These are phyloP conservation scores for Suillus paluster DNA, from an alignment of 768 basidiomycete genomes.

Conservation along the genomic window DNA sequence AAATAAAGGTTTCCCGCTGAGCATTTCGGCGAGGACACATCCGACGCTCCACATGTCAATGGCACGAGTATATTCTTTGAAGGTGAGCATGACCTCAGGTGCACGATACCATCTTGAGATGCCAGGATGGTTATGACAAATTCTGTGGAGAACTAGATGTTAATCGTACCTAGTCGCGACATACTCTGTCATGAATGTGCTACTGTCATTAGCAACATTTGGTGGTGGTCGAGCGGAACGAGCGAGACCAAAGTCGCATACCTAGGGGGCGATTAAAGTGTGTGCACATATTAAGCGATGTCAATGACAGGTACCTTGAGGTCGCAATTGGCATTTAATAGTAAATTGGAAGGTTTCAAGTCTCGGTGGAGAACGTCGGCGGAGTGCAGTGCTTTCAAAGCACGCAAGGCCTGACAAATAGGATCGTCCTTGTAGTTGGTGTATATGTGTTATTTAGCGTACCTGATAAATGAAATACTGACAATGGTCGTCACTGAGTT, in stretches of 20 bases:
- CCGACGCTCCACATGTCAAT: constrained; percentile 91
- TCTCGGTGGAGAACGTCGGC: constrained; percentile 96
- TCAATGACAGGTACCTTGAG: constrained; percentile 65
- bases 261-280: constrained; percentile 39
- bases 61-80: constrained; percentile 91
- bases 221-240: constrained; percentile 78
- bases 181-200: constrained; percentile 91
- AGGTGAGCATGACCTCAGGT: constrained; percentile 97
- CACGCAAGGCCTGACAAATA: constrained; percentile 72
- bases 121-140: constrained; percentile 8
- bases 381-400: constrained; percentile 92
- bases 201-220: constrained; percentile 72
- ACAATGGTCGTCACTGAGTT: constrained; percentile 91
- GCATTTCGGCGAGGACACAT: constrained; percentile 90
- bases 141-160: not conserved
- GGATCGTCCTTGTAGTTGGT: not conserved
- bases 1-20: constrained; percentile 90
- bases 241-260: constrained; percentile 89
- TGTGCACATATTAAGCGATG: constrained; percentile 5
- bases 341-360: constrained; percentile 93
- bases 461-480: constrained; percentile 99
- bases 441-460: constrained; percentile 17
- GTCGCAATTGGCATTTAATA: constrained; percentile 96
- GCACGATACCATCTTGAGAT: constrained; percentile 88
- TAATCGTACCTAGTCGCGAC: constrained; percentile 81